Base-by-base conservation (phyloP, 1,284 basidiomycete genomes). In the Paramarasmius palmivorus region DNA sequence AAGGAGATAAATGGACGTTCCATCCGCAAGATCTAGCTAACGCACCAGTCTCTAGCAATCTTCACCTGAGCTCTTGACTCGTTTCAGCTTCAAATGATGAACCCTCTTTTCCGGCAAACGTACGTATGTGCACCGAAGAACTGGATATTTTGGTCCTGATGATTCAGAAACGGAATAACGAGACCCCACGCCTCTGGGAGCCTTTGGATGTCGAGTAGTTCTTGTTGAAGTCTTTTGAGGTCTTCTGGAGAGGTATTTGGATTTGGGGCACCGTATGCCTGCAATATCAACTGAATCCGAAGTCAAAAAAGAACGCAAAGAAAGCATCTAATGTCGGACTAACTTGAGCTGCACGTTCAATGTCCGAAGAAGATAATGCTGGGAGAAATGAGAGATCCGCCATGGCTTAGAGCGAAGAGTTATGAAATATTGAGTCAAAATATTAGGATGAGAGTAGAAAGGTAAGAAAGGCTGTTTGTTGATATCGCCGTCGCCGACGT, bases 51-150 rank as follows among this genome's bases (percentile, higher is more conserved):
- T 58, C 93, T 76, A 17, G 89, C 84, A 61, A 95, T 92, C 79
- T 95, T 95, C 57, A 94, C 90, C 65, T 94, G 91, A 1, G 89
- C 83, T 32, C 55, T 57, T 53, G 19, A 32, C 35, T 32, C 23
- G 17, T 25, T 41, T 53, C 48, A 52, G 55, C 19, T 50, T 42
- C 37, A 17, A 34, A 23, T 20, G 32, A 42, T 15, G 35, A 6
- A 20, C 32, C 35, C 26, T 37, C 15, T 25, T 23, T 52, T 14
- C 17, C 26, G 5, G n/a, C n/a, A 36, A 46, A 57, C 55, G 29
- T 57, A 57, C 0, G 92, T 95, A 65, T 95, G 92, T 4, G 93
- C 93, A 4, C 92, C 92, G 65, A 93, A 95, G 78, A 95, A 95
- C 65, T 93, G 88, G 7, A 95, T 91, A 62, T 92, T 92, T 46